Evolutionary conservation across 192 early-diverging fungal genomes (phyloP), one percentile per base, ranked within the genome.

Genomic region (Spizellomyces punctatus): DNA sequence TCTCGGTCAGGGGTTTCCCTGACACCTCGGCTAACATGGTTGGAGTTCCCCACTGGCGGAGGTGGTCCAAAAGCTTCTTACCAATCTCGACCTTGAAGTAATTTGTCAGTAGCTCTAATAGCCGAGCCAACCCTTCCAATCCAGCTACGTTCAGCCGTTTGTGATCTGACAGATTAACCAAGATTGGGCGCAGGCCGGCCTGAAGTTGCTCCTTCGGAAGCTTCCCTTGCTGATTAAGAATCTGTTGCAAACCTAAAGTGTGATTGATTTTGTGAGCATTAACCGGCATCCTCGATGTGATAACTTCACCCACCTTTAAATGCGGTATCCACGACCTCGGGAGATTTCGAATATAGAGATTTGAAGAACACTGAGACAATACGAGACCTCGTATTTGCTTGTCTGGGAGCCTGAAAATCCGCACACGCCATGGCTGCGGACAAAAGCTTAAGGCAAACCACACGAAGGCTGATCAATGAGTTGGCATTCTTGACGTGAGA

Each of bases 31-130:
- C 88, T 8, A 98, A 74, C 59, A 93, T 85, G 46, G 86, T 83
- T 9, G 95, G 93, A 48, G 93, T 92, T 43, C 95, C 94, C 96
- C 95, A 98, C 61, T 91, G 87, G 36, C 90, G 87, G 65, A 99
- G 79, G 77, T 99, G 98, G 76, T 99, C 96, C 21, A 99, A 75
- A 12, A 99, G 83, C 83, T 97, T 96, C 66, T 91, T 92, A n/a
- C 98, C 96, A 47, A 99, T 96, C 73, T 99, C 96, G 10, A 94
- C 93, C 74, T 97, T 99, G 82, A 99, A 99, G 77, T 98, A 99
- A 78, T 93, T 98, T 22, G 93, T 95, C 66, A 99, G 75, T 0
- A 99, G 83, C 76, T 96, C 91, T 12, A 99, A 77, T 54, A 99
- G 79, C 5, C 96, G 91, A 5, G 95, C 96, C 45, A 99, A 79